Conservation (phyloP, 2,329 filamentous ascomycete genomes). For the Paraconiothyrium sp. region DNA sequence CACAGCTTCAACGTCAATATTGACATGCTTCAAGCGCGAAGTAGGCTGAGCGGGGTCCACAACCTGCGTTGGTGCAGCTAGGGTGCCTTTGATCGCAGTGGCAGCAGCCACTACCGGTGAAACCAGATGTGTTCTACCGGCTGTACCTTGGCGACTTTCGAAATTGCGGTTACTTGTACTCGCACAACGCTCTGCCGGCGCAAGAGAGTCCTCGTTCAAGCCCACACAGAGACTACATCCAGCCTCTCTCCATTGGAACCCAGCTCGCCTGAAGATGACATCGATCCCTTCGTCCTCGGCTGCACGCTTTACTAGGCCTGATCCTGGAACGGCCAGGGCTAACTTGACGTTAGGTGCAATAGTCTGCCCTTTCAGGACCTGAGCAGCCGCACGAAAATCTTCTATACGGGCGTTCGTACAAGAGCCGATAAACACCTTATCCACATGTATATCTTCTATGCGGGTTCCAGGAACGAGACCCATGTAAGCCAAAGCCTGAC, state of each 20-base stretch:
- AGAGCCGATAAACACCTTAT: slow-evolving; percentile 98
- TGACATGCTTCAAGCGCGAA: not conserved
- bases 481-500: slow-evolving; percentile 94
- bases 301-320: slow-evolving; percentile 90
- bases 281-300: slow-evolving; percentile 93
- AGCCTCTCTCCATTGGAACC: slow-evolving; percentile 97
- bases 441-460: slow-evolving; percentile 87
- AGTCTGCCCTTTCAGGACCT: slow-evolving; percentile 86
- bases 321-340: slow-evolving; percentile 96
- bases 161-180: slow-evolving; percentile 98
- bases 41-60: slow-evolving; percentile 71
- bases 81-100: slow-evolving; percentile 86
- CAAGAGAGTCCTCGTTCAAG: slow-evolving; percentile 98
- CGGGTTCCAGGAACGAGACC: slow-evolving; percentile 84
- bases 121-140: slow-evolving; percentile 92
- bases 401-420: slow-evolving; percentile 98
- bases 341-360: slow-evolving; percentile 88
- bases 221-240: slow-evolving; percentile 99
- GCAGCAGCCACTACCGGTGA: slow-evolving; percentile 96
- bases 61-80: slow-evolving; percentile 75
- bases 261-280: slow-evolving; percentile 88
- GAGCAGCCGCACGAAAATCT: slow-evolving; percentile 87
- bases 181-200: slow-evolving; percentile 91
- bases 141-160: slow-evolving; percentile 92
- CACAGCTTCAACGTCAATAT: not conserved